Evolutionary conservation across 2,329 filamentous ascomycete genomes (phyloP), one percentile per base, ranked within the genome.

Genomic region (Lizonia empirigonia): DNA sequence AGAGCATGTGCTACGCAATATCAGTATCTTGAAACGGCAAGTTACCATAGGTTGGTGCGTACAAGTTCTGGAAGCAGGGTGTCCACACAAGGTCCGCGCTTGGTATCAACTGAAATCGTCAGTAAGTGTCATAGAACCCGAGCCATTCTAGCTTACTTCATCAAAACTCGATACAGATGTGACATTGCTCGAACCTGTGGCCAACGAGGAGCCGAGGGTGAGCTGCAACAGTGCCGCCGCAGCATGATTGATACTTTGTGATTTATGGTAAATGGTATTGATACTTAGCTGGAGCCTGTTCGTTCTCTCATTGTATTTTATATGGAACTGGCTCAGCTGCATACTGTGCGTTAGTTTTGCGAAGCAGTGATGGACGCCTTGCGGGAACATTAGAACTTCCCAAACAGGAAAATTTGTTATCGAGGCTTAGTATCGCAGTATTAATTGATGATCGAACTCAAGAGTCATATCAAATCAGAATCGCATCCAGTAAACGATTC

Each of bases 1-100:
- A 1, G 56, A 51, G 44, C 61, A 64, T 8, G 46, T 57, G 27
- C 55, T 55, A 15, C n/a, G 5, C 5, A 2, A 19, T 42, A 20
- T 42, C 15, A 47, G 33, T 15, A 24, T n/a, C 16, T 3, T 12
- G 9, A 13, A 6, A 3, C 34, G 1, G 18, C 7, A 20, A 15
- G 24, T 24, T 9, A 33, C 7, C 5, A 20, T 15, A 24, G 3
- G 18, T 35, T 6, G 1, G 24, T n/a, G 27, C 34, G 22, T 36
- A 44, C 41, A 55, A 37, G 16, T 49, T 35, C 15, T 49, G 48
- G 16, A 24, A 54, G 33, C 54, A 57, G 1, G 50, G 44, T 23
- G 39, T 48, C 54, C 54, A 57, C 1, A 19, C 16, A 1, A 57
- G 30, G 2, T 54, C 33, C 7, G 50, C 16, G 7, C 35, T 36